Evolutionary conservation across 106 monocot species (phyloP).

Genomic region (Dioscorea dumetorum): DNA sequence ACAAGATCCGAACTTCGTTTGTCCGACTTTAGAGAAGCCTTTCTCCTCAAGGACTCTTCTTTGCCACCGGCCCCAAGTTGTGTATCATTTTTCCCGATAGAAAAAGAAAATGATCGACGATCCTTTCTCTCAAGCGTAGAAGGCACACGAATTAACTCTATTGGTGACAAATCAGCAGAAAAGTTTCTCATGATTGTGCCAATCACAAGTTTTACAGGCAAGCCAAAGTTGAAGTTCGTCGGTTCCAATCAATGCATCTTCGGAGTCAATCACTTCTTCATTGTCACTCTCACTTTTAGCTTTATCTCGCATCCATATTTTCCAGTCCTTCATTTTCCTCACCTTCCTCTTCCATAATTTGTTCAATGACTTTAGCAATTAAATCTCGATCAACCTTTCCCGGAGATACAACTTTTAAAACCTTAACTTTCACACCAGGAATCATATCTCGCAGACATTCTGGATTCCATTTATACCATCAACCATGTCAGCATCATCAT

Average conservation of each 20-base stretch:
- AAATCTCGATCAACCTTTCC: conserved; percentile 71
- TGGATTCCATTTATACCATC: conserved; percentile 47
- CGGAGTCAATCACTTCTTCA: conserved; percentile 37
- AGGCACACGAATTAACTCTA: conserved; percentile 54
- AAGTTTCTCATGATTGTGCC: conserved; percentile 34
- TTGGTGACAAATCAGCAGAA: conserved; percentile 23
- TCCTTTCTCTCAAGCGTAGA: conserved; percentile 54
- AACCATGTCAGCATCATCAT: conserved; percentile 54
- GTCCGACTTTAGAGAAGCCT: conserved; percentile 16
- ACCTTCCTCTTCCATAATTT: conserved; percentile 87
- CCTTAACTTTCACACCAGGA: conserved; percentile 67
- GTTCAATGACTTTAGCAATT: conserved; percentile 79
- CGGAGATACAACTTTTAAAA: conserved; percentile 63
- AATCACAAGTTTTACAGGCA: conserved; percentile 50
- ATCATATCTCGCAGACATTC: conserved; percentile 68
- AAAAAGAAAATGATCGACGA: conserved; percentile 59
- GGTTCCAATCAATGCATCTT: conserved; percentile 21
- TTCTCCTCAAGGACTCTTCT: conserved; percentile 15
- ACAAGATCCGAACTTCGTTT: conserved; percentile 39
- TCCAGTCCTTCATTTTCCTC: conserved; percentile 50
- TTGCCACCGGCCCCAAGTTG: conserved; percentile 19
- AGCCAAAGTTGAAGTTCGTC: conserved; percentile 32
- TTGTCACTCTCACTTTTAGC: conserved; percentile 34
- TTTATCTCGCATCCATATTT: conserved; percentile 34
- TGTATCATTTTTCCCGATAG: conserved; percentile 39